phyloP scores from a whole-genome alignment of 306 rosid genomes.

The Morella rubra region DNA sequence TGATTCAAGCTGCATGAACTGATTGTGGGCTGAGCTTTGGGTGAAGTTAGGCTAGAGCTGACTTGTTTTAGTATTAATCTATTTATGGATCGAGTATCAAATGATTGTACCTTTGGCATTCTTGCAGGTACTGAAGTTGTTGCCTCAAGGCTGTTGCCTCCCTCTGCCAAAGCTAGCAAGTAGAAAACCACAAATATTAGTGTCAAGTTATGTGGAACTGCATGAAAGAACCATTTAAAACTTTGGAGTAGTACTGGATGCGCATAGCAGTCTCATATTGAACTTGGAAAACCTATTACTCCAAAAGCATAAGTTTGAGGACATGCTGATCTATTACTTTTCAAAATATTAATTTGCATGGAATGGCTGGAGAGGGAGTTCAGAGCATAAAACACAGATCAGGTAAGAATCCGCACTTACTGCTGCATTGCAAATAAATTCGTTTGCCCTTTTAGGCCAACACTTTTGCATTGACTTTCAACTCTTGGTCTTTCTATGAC shows the following conservation, averaged over 20 bases:
- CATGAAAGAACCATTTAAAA: not conserved
- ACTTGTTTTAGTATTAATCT: not conserved
- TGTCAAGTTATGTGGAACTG: not conserved
- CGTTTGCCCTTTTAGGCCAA: not conserved
- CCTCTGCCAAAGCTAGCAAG: conserved; percentile 36
- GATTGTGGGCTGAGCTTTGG: no score
- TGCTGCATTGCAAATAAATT: not conserved
- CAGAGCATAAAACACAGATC: not conserved
- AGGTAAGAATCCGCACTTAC: not conserved
- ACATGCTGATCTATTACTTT: not conserved
- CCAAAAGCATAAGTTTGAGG: not conserved
- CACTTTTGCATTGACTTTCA: not conserved
- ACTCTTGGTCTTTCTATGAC: not conserved
- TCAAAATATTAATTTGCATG: not conserved
- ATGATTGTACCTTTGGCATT: conserved; percentile 34
- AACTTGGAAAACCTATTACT: not conserved
- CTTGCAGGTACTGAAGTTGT: conserved; percentile 36
- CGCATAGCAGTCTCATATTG: not conserved
- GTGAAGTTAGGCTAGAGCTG: not conserved
- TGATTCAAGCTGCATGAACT: no score
- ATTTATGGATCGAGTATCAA: not conserved
- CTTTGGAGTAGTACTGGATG: no score
- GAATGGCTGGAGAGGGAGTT: not conserved
- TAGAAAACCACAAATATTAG: conserved; percentile 16
- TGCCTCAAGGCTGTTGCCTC: conserved; percentile 38